Evolutionary conservation across 805 yeast genomes (phyloP).

Genomic region (Teunomyces kruisii): DNA sequence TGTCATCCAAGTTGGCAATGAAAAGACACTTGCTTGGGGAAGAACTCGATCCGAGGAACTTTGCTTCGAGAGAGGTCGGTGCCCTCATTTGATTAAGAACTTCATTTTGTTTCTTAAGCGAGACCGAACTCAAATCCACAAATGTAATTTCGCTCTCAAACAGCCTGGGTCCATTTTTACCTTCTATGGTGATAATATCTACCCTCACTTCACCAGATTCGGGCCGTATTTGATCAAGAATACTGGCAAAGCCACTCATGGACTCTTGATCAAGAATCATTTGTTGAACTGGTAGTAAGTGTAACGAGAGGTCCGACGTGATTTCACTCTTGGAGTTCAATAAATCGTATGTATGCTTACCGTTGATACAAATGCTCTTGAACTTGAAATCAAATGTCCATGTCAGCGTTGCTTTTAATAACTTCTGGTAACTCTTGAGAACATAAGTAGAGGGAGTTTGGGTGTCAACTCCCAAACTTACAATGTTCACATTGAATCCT

Average conservation of each 20-base stretch:
- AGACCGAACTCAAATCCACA: conserved; percentile 10
- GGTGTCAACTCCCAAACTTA: background rate
- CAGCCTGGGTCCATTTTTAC: conserved; percentile 5
- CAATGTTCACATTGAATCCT: conserved; percentile 15
- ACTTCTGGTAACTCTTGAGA: background rate
- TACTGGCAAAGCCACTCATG: conserved; percentile 7
- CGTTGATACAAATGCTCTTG: conserved; percentile 9
- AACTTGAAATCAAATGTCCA: conserved; percentile 11
- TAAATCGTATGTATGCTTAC: background rate
- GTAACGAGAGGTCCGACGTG: conserved; percentile 1
- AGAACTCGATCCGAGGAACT: conserved; percentile 9
- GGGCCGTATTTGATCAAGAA: background rate
- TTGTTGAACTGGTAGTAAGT: conserved; percentile 15
- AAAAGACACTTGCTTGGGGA: conserved; percentile 36
- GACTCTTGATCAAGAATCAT: conserved; percentile 14
- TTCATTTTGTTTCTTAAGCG: conserved; percentile 6
- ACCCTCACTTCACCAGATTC: conserved; percentile 1
- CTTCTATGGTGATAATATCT: conserved; percentile 13
- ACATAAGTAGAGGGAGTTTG: background rate
- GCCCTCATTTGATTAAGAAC: background rate
- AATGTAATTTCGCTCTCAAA: conserved; percentile 14
- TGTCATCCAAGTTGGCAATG: conserved; percentile 21
- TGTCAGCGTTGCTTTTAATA: background rate
- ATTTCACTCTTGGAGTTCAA: conserved; percentile 1
- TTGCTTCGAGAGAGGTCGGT: background rate